phyloP scores from a whole-genome alignment of 1,284 basidiomycete genomes.

The Ganoderma sinense region DNA sequence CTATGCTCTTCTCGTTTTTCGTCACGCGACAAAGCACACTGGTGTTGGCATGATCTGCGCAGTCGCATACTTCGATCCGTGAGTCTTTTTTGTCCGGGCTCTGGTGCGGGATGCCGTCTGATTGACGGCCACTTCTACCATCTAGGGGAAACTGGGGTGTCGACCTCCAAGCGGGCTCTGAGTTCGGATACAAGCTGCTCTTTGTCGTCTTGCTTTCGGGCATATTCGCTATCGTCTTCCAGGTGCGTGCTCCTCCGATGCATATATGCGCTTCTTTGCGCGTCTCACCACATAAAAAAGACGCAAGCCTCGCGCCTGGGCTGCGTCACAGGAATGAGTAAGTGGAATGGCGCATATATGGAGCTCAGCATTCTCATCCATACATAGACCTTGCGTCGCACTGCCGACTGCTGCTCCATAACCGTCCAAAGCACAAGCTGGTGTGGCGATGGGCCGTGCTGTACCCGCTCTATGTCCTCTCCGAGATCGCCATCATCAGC shows the following conservation, averaged over 20 bases:
- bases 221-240: slow-evolving; percentile 82
- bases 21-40: slow-evolving; percentile 52
- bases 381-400: slow-evolving; percentile 73
- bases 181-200: slow-evolving; percentile 86
- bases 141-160: slow-evolving; percentile 79
- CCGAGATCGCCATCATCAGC: slow-evolving; percentile 88
- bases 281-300: slow-evolving; percentile 41
- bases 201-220: slow-evolving; percentile 89
- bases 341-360: slow-evolving; percentile 25
- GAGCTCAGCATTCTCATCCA: slow-evolving; percentile 12
- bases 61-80: slow-evolving; percentile 66
- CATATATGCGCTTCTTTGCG: slow-evolving; percentile 10
- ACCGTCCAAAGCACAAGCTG: slow-evolving; percentile 66
- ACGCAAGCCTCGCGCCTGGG: slow-evolving; percentile 69
- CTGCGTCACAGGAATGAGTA: slow-evolving; percentile 76
- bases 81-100: slow-evolving; percentile 30
- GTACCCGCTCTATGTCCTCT: slow-evolving; percentile 73
- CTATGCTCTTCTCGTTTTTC: slow-evolving; percentile 34
- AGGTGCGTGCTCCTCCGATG: slow-evolving; percentile 50
- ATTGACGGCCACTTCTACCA: not conserved
- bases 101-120: not conserved
- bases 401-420: slow-evolving; percentile 74
- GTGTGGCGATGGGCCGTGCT: slow-evolving; percentile 72
- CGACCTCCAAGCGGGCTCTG: slow-evolving; percentile 76
- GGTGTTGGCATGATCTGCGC: slow-evolving; percentile 60